Evolutionary conservation across 1,139 yeast genomes (phyloP).

Genomic region (Nakaseomyces glabratus): DNA sequence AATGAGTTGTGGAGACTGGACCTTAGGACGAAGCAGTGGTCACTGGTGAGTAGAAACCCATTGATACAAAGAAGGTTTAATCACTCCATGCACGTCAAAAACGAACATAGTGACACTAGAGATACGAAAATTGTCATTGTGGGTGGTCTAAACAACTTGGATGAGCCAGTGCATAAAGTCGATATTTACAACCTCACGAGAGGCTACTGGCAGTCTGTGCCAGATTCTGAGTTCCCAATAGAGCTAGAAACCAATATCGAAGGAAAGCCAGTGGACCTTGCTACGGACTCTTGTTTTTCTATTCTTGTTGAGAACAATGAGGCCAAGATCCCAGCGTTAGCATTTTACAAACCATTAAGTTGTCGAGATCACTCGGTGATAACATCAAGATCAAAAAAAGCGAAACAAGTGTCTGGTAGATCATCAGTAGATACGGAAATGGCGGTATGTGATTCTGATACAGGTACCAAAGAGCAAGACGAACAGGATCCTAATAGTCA

Average conservation of each 20-base stretch:
- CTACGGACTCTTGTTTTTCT: slow-evolving; percentile 22
- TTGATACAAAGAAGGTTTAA: slow-evolving; percentile 38
- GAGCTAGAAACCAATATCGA: slow-evolving; percentile 21
- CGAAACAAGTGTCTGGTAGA: not conserved
- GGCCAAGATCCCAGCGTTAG: slow-evolving; percentile 26
- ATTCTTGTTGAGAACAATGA: slow-evolving; percentile 28
- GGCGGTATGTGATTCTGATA: not conserved
- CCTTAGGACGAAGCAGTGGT: slow-evolving; percentile 45
- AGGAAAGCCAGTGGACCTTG: slow-evolving; percentile 15
- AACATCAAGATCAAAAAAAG: not conserved
- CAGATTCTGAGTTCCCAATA: slow-evolving; percentile 11
- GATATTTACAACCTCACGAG: slow-evolving; percentile 48
- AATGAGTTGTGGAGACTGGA: slow-evolving; percentile 65
- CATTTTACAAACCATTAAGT: slow-evolving; percentile 19
- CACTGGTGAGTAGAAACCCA: slow-evolving; percentile 40
- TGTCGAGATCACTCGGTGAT: slow-evolving; percentile 7
- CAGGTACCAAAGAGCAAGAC: not conserved
- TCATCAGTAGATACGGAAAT: not conserved
- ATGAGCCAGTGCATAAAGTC: slow-evolving; percentile 37
- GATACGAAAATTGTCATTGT: slow-evolving; percentile 51
- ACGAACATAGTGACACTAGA: slow-evolving; percentile 36
- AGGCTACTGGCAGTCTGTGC: slow-evolving; percentile 37
- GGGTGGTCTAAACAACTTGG: slow-evolving; percentile 49
- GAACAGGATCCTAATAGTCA: not conserved
- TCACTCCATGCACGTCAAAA: slow-evolving; percentile 43